Percentiles rank a stretch among this genome's conserved stretches.
phyloP scores from a whole-genome alignment of 2,329 filamentous ascomycete species.

The Ceratocystis alfenasii region DNA sequence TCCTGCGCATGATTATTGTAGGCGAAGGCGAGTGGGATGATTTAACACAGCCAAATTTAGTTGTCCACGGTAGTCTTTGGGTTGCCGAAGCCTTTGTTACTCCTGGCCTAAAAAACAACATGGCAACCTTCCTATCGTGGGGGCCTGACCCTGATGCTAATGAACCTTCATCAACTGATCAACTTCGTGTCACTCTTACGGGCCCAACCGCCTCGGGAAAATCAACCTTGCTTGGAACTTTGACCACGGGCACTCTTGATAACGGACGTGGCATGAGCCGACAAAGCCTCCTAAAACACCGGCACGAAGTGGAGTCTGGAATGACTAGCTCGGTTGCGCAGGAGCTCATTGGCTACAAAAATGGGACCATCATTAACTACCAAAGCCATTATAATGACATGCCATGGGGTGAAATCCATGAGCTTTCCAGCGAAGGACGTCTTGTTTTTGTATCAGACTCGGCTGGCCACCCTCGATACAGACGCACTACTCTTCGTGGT shows the following conservation, averaged over 20 bases:
- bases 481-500: slow-evolving; percentile 76
- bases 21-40: slow-evolving; percentile 64
- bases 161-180: slow-evolving; percentile 45
- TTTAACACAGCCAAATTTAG: slow-evolving; percentile 25
- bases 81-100: slow-evolving; percentile 85
- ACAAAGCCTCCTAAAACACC: slow-evolving; percentile 77
- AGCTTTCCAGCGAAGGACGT: slow-evolving; percentile 57
- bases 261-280: slow-evolving; percentile 87
- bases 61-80: slow-evolving; percentile 46
- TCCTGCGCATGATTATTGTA: slow-evolving; percentile 71
- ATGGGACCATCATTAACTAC: slow-evolving; percentile 60
- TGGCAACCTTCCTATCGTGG: slow-evolving; percentile 12
- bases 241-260: slow-evolving; percentile 78
- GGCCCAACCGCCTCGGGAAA: slow-evolving; percentile 88
- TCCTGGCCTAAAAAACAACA: slow-evolving; percentile 42
- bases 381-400: slow-evolving; percentile 65
- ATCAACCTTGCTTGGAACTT: slow-evolving; percentile 74
- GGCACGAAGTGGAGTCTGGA: slow-evolving; percentile 83
- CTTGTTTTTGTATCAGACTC: slow-evolving; percentile 86
- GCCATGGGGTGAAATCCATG: slow-evolving; percentile 90
- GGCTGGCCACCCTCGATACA: slow-evolving; percentile 78
- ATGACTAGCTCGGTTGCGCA: slow-evolving; percentile 91
- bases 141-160: neutral
- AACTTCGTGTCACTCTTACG: slow-evolving; percentile 75
- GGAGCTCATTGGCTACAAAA: slow-evolving; percentile 76